These are phyloP conservation scores for Huntiella decipiens DNA, from an alignment of 2,329 filamentous ascomycete species.

Conservation along the genomic window DNA sequence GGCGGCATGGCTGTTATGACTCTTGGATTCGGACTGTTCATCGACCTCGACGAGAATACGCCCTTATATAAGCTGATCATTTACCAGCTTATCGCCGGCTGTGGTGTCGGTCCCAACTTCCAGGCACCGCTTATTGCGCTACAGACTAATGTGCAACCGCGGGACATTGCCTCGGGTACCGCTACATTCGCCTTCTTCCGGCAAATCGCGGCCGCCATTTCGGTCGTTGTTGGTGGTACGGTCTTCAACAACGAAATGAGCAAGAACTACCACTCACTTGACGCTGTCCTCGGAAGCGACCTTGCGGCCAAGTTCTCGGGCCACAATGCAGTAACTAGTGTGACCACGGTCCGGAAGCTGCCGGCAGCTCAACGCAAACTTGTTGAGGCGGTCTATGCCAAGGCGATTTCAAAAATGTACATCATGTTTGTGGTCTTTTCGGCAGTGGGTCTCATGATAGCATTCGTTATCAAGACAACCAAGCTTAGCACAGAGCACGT, in stretches of 20 bases:
- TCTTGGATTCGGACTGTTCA: conserved; percentile 45
- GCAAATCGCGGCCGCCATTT: conserved; percentile 47
- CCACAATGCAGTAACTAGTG: conserved; percentile 40
- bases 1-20: conserved; percentile 38
- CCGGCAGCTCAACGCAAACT: conserved; percentile 24
- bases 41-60: conserved; percentile 37
- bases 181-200: conserved; percentile 49
- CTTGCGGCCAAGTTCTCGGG: conserved; percentile 35
- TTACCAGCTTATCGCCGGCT: conserved; percentile 43
- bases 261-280: conserved; percentile 29
- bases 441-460: conserved; percentile 27
- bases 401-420: conserved; percentile 34
- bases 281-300: conserved; percentile 28
- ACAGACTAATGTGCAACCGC: conserved; percentile 40
- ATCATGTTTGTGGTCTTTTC: conserved; percentile 35
- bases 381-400: conserved; percentile 29
- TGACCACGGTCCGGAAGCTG: conserved; percentile 35
- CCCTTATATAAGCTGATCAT: conserved; percentile 38
- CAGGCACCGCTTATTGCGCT: conserved; percentile 49
- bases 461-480: conserved; percentile 28
- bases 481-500: conserved; percentile 35
- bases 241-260: conserved; percentile 62
- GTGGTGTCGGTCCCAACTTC: conserved; percentile 50
- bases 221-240: conserved; percentile 56
- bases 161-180: conserved; percentile 50